Base-by-base conservation (phyloP, 2,329 filamentous ascomycete genomes). In the Pseudogymnoascus sp. region DNA sequence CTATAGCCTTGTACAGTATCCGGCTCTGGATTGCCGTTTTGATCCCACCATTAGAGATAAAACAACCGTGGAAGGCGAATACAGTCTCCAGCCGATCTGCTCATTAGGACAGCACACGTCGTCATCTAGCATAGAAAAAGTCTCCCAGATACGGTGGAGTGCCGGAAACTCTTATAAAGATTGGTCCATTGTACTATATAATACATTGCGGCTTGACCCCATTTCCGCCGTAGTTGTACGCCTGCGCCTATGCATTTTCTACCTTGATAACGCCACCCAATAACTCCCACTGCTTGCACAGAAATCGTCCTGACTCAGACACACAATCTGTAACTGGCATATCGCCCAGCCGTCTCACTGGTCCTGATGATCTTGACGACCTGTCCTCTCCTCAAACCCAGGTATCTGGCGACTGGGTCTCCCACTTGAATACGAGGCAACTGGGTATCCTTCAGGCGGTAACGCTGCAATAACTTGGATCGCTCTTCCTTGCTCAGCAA, bases 341-440 rank as follows among this genome's bases (percentile, higher is more conserved):
- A 99, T 62, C 94, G 84, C 66, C 94, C 94, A 12, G 94, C 94
- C 63, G 94, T 99, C 81, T 97, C 94, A 73, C 88, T 92, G 75
- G 89, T 92, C 68, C 94, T 83, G 71, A 99, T 97, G 71, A 99
- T 99, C 84, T 99, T 99, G 72, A 99, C 94, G 2, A 99, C 92
- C 77, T 97, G 90, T 3, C 92, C 92, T 73, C 92, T 84, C 79
- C 90, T 89, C 74, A 99, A 79, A 11, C 94, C 94, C 63, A 97
- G 79, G 75, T 97, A 99, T 71, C 89, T 87, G 25, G 94, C 91
- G 61, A 99, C 92, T 2, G 94, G 94, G 75, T 99, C 94, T 69
- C 90, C 90, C 68, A 90, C 84, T 76, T 96, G 85, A 70, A 99
- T 96, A 63, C 94, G 84, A 4, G 94, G 94, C 73, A 99, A 80